These are phyloP conservation scores for Trifolium repens DNA, from an alignment of 306 rosid genomes.

Conservation along the genomic window DNA sequence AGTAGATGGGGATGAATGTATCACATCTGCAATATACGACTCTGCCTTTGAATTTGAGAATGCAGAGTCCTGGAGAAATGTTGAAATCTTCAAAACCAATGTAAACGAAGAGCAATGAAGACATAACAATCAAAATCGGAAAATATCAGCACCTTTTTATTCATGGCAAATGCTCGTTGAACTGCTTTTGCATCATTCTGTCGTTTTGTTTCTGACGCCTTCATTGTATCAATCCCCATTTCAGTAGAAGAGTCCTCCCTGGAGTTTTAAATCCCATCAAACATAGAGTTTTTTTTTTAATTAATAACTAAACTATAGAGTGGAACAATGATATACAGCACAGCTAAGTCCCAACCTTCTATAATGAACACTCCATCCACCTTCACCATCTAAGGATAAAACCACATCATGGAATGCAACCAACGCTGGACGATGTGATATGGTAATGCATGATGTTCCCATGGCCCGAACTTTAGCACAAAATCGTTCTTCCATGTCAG, in stretches of 20 bases:
- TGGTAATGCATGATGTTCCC: slow-evolving; percentile 99
- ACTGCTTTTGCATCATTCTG: slow-evolving; percentile 88
- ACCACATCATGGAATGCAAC: slow-evolving; percentile 98
- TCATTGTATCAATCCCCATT: slow-evolving; percentile 53
- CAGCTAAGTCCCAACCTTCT: slow-evolving; percentile 62
- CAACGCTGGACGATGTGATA: slow-evolving; percentile 97
- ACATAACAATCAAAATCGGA: slow-evolving; percentile 30
- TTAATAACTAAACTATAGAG: slow-evolving; percentile 35
- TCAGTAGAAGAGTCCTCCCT: slow-evolving; percentile 78
- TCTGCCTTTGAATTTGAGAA: slow-evolving; percentile 74
- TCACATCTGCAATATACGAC: slow-evolving; percentile 64
- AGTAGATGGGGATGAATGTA: slow-evolving; percentile 67
- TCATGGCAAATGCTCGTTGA: slow-evolving; percentile 78
- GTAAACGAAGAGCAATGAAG: slow-evolving; percentile 6
- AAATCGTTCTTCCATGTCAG: slow-evolving; percentile 99
- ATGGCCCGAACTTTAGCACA: slow-evolving; percentile 96
- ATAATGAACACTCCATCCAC: slow-evolving; percentile 93
- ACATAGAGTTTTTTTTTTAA: slow-evolving; percentile 22
- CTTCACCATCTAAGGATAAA: slow-evolving; percentile 96
- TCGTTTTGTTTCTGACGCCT: slow-evolving; percentile 64
- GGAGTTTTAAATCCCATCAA: slow-evolving; percentile 49
- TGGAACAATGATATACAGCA: slow-evolving; percentile 26
- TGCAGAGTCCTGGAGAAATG: slow-evolving; percentile 60
- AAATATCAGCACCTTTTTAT: slow-evolving; percentile 60
- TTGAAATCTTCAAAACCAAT: slow-evolving; percentile 29